Base-by-base conservation (phyloP, 257 asterid genomes). In the Striga asiatica region DNA sequence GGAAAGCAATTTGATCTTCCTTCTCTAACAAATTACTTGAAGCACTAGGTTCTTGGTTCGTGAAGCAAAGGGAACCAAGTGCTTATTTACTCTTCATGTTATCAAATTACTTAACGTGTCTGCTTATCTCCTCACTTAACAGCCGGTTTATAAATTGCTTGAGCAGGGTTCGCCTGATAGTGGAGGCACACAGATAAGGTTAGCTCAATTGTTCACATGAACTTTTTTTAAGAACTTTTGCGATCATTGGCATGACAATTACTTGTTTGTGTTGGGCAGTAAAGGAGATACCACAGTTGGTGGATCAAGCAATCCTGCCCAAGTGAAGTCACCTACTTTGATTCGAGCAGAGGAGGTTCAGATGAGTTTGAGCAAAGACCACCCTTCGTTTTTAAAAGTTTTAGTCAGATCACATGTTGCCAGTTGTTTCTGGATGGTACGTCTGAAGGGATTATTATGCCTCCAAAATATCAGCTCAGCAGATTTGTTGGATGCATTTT, bases 361-460 rank as follows among this genome's bases (percentile, higher is more conserved):
- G 42, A 63, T 71, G 56, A 77, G 82, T 60, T 66, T 91, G 74
- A 83, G 89, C 61, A 25, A 60, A 39, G 95, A 84, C 24, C 77
- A 59, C 21, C 96, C 98, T 35, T 66, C 68, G 56, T 75, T 87
- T 67, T 3, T 77, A 69, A 91, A 87, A 68, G 16, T 65, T 28
- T 58, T 84, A 54, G 94, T 87, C 50, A 73, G 96, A 78, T 91
- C 98, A 38, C 95, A 91, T 60, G 96, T 86, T 18, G 93, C 71
- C 58, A 80, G 98, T 70, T 89, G 98, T 76, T 89, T 86, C 78
- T 83, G 98, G 96, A 89, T 89, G 98, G 98, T 89, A 79, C 49
- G 51, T 70, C 38, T 61, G 39, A 56, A 37, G 47, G 50, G 62
- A 47, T 32, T 49, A 14, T 69, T 42, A 21, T 34, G 47, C 23